Conservation (phyloP, 495 filamentous ascomycete species). For the Pyrenula aspistea region DNA sequence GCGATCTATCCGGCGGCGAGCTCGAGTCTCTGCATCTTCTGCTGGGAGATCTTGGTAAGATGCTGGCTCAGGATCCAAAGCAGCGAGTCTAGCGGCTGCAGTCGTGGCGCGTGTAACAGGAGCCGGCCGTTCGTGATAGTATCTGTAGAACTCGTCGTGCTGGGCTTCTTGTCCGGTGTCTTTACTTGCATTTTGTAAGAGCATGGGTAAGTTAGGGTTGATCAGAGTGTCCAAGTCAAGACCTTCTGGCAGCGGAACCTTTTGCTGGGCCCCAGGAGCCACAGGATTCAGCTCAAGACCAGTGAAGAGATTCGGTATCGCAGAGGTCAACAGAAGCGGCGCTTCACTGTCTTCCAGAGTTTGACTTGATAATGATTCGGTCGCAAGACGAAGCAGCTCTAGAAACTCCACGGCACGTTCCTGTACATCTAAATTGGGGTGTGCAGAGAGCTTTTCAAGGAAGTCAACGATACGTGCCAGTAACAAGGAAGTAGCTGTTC, state of each 20-base stretch:
- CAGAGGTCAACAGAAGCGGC: conserved; percentile 73
- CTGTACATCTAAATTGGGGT: conserved; percentile 89
- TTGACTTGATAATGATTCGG: conserved; percentile 64
- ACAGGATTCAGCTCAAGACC: conserved; percentile 89
- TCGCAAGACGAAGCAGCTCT: conserved; percentile 73
- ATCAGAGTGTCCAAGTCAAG: conserved; percentile 72
- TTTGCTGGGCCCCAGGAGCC: conserved; percentile 66
- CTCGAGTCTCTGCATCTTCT: conserved; percentile 49
- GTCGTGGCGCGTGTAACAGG: conserved; percentile 1
- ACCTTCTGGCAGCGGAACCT: conserved; percentile 66
- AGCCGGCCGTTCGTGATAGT: conserved; percentile 50
- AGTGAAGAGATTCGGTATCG: conserved; percentile 73
- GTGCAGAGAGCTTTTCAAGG: conserved; percentile 60
- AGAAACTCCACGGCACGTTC: conserved; percentile 86
- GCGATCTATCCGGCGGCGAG: conserved; percentile 53
- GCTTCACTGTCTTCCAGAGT: conserved; percentile 43
- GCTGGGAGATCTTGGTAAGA: conserved; percentile 58
- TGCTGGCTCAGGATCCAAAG: conserved; percentile 27
- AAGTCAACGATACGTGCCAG: conserved; percentile 71
- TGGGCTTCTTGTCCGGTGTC: conserved; percentile 34
- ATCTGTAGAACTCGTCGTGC: conserved; percentile 53
- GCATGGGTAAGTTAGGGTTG: conserved; percentile 52
- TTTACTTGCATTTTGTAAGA: conserved; percentile 50
- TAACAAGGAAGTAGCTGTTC: conserved; percentile 58
- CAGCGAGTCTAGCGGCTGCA: conserved; percentile 14